Base-by-base conservation (phyloP, 495 filamentous ascomycete genomes). In the Oidiodendron maius region DNA sequence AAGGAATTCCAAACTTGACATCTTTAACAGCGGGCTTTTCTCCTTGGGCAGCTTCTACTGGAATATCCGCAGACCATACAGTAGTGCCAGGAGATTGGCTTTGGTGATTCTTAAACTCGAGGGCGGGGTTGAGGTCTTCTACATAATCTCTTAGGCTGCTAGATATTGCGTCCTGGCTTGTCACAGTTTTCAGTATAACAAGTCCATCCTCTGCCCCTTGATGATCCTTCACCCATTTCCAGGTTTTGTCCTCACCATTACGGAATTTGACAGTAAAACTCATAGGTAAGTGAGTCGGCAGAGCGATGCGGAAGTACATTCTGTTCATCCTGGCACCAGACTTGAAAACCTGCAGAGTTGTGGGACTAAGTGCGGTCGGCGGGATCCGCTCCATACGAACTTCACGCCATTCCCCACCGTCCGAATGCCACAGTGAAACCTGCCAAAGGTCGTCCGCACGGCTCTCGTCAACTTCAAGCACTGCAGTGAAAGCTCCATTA, bases 251-350 rank as follows among this genome's bases (percentile, higher is more conserved):
- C 8, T 68, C 59, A 2, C 63, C 59, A 11, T 71, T 70, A 8
- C 88, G 80, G 57, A 82, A 91, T 44, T 87, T 87, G 40, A 91
- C 57, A 0, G 90, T 95, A 56, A 96, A 96, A 13, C 67, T 71
- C 1, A 82, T 60, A 44, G 71, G 66, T 0, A 67, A 66, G 43
- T 44, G 61, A 2, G 68, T 58, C 15, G 67, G 65, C 12, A 82
- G 55, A 16, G 66, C 16, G 46, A 65, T 53, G 58, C 70, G 51
- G 51, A 71, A 74, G 50, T 63, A 74, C 56, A 75, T 68, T 50
- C 58, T 70, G 43, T 60, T 60, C 16, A 60, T 55, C 55, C 40
- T 48, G 16, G 5, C 49, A 51, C 3, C 37, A 16, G 3, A 44
- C 53, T 22, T 53, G n/a, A 4, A 52, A 38, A 50, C 28, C 66